Base-by-base conservation (phyloP, 352 stramenopile genomes). In the Thalassiosira oceanica region DNA sequence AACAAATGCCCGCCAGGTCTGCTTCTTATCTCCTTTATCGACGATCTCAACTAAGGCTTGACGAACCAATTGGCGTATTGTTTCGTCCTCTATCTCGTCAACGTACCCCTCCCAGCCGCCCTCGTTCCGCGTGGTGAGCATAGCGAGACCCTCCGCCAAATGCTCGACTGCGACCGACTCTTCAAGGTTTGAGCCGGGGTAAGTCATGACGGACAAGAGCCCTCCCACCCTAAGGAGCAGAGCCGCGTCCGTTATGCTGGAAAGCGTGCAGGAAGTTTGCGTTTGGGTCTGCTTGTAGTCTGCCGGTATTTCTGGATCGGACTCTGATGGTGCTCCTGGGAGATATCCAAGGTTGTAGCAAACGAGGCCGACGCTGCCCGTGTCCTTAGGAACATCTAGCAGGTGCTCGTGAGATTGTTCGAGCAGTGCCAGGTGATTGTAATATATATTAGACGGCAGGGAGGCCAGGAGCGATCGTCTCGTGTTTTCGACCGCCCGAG, bases 1-100 rank as follows among this genome's bases (percentile, higher is more conserved):
- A n/a, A n/a, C n/a, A n/a, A n/a, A n/a, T n/a, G n/a, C 74, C 43
- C 83, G 57, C 77, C 77, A 90, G 21, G 77, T 85, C 45, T 80
- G 71, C 10, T 65, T 58, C 16, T n/a, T 28, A 3, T 45, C 10
- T 18, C 66, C 76, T 24, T 56, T 8, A 26, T 60, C 15, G 4
- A 75, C 43, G 7, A 90, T 42, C 18, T 63, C 39, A 49, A 78
- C 54, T 11, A 90, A 28, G 35, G 61, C 52, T 1, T 33, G 29
- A 8, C 18, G 41, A 0, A 85, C 54, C 8, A 50, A 26, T 16
- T 70, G 37, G 67, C 56, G 58, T 42, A 72, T 36, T 39, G 26
- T 31, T n/a, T 29, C 27, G 3, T 31, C 37, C 37, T 56, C 36
- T 49, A 74, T 74, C 6, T 20, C 15, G 8, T 71, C 16, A 8